Evolutionary conservation across 495 filamentous ascomycete genomes (phyloP), one percentile per base, ranked within the genome.

Genomic region (Aspergillus homomorphus): DNA sequence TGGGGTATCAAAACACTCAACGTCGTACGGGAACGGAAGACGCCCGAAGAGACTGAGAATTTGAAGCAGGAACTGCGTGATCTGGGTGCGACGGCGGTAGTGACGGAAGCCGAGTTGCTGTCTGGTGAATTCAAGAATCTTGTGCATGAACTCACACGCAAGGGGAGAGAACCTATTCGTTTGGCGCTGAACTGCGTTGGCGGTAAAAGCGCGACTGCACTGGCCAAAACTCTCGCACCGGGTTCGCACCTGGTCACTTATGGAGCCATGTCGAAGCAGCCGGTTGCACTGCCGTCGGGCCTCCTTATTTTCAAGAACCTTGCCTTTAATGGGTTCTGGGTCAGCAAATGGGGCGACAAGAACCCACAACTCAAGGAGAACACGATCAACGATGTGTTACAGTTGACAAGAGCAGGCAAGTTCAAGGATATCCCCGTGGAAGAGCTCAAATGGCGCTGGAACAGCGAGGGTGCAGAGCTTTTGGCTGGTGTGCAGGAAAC

Each of bases 161-260:
- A 85, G 4, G 88, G 83, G 3, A 75, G 82, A 16, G 86, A 91
- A 56, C 78, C 82, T 0, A 77, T 96, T 44, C 81, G 84, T 55
- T 73, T 98, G 5, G 95, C 84, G 0, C 70, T 98, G 46, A 98
- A 98, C 66, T 98, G 95, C 67, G 94, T 98, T 0, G 95, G 94
- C n/a, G 94, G 94, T 1, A 89, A 90, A 68, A 82, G 85, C 41
- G 89, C 90, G 4, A 81, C 84, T 23, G 80, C 85, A 1, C 72
- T 98, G 62, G 88, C 90, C 5, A 87, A 87, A 69, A 74, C 78
- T 1, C 75, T 98, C 23, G 77, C 79, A 2, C 73, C 78, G 0
- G 81, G 82, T 18, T 90, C 82, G 2, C 84, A 87, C 48, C 78
- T 97, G 74, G 91, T 98, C 28, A 96, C 93, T 24, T 98, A 98